phyloP scores from a whole-genome alignment of 179 eudicot species.

The Heliamphora pulchella region DNA sequence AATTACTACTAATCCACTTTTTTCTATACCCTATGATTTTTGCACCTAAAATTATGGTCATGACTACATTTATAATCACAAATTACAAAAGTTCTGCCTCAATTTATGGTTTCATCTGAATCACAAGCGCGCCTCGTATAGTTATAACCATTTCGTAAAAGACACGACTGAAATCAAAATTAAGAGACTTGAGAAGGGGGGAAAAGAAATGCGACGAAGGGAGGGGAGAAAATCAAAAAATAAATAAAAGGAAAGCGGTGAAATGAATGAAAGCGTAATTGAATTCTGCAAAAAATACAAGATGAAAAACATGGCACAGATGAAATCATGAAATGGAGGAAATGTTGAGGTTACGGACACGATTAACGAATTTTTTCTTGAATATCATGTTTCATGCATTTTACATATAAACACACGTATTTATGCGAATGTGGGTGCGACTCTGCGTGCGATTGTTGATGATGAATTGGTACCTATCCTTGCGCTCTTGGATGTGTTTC shows the following conservation, averaged over 20 bases:
- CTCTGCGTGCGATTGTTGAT: neutral
- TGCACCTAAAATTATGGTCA: neutral
- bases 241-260: neutral
- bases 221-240: too few species aligned
- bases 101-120: neutral
- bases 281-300: neutral
- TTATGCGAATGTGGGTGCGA: neutral
- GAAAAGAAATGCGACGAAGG: too few species aligned
- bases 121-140: neutral
- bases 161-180: neutral
- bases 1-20: neutral
- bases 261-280: neutral
- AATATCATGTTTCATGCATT: neutral
- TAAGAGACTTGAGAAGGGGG: neutral
- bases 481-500: constrained; percentile 41
- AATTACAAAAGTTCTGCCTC: neutral
- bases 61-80: neutral
- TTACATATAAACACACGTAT: neutral
- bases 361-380: neutral
- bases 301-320: neutral
- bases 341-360: neutral
- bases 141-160: neutral
- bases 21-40: too few species aligned
- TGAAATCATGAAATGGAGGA: neutral
- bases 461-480: constrained; percentile 29